Evolutionary conservation across 2,329 filamentous ascomycete species (phyloP), one percentile per base, ranked within the genome.

Genomic region (Curvularia lunata): DNA sequence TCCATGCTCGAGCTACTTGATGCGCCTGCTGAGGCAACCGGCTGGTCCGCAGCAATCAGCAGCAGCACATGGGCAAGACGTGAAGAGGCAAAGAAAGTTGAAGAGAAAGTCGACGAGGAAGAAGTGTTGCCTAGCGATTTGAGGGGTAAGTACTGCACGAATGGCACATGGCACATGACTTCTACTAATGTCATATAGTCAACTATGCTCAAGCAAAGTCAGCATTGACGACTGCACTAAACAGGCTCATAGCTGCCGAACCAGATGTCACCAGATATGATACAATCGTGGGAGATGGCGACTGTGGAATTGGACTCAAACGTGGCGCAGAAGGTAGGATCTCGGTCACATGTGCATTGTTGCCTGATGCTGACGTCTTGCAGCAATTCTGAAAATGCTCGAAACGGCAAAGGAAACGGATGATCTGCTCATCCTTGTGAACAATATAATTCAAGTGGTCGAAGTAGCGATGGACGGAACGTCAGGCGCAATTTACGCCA

Each of bases 261-360:
- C 83, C 86, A 8, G 83, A 88, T 41, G 80, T 91, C 53, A 91
- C 88, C 10, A 83, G 80, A 53, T 91, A 84, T 70, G 88, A 91
- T 71, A 96, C 91, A 0, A 86, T 95, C 12, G 91, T 96, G 23
- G 92, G 92, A 41, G 92, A 97, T 72, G 92, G 92, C 46, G 92
- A 97, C 77, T 97, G 92, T 70, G 92, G 92, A 9, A 91, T 92
- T 56, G 91, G 91, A 5, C 81, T 97, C 60, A 92, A 91, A 80
- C 87, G 92, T 61, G 92, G 92, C 48, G 92, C 92, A n/a, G 89
- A 96, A 82, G 86, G 75, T 76, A 56, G 50, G 71, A 61, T 48
- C 19, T 82, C 54, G 9, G 21, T 64, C 62, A 65, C 84, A 58
- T 68, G 60, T 5, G 50, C 9, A 57, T 50, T 47, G 59, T 51